These are phyloP conservation scores for Boeremia exigua DNA, from an alignment of 2,329 filamentous ascomycete species.

Conservation along the genomic window DNA sequence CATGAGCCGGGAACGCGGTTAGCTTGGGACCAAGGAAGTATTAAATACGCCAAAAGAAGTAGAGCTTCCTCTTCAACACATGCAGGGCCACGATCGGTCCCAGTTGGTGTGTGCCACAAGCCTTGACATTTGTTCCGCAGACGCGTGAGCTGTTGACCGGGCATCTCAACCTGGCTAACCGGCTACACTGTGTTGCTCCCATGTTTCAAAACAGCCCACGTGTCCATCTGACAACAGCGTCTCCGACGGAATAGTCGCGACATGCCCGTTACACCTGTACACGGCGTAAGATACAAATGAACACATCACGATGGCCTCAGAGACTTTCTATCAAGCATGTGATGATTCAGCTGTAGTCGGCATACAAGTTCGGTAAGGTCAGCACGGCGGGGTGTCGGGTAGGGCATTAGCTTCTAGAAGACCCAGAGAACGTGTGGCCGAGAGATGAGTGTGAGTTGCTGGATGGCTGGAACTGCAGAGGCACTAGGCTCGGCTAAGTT, in stretches of 20 bases:
- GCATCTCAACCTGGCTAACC: neutral
- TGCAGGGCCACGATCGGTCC: neutral
- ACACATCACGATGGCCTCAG: neutral
- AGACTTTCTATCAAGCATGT: slow-evolving; percentile 10
- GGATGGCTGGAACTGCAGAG: neutral
- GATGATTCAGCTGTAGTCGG: slow-evolving; percentile 5
- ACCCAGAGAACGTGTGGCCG: slow-evolving; percentile 9
- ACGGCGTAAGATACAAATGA: neutral
- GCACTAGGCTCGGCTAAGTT: slow-evolving; percentile 19
- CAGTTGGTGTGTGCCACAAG: neutral
- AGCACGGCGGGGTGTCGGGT: slow-evolving; percentile 10
- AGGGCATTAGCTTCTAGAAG: slow-evolving; percentile 17
- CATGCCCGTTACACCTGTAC: neutral
- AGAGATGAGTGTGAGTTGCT: neutral
- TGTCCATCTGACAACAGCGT: neutral
- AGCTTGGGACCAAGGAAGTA: neutral
- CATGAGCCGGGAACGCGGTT: neutral
- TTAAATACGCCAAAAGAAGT: neutral
- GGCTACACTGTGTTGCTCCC: neutral
- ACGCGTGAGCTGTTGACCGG: neutral
- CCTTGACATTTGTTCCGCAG: neutral
- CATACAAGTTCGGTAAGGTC: neutral
- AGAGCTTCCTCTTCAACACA: neutral
- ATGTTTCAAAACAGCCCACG: neutral
- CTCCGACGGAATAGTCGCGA: slow-evolving; percentile 4